Percentiles rank a stretch among this genome's conserved stretches.
These are phyloP conservation scores for Melastoma candidum DNA, from an alignment of 441 rosid species.

Conservation along the genomic window DNA sequence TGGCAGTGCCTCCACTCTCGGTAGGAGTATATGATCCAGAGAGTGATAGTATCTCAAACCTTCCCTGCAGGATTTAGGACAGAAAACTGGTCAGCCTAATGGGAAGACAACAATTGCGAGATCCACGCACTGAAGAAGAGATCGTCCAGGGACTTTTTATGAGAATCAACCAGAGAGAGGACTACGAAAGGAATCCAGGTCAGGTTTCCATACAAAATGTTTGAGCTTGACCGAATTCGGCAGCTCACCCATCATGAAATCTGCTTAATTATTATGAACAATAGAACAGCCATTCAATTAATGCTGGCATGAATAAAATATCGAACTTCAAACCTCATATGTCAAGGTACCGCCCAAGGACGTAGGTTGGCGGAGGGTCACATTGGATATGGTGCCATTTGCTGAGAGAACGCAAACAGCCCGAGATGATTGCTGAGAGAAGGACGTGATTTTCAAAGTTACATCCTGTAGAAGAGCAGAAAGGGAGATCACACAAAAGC, in stretches of 20 bases:
- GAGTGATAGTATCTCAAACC: slow-evolving; percentile 92
- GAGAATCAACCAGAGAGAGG: too few species aligned
- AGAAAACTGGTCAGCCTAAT: not conserved
- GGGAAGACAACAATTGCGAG: not conserved
- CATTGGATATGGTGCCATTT: slow-evolving; percentile 82
- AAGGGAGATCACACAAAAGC: slow-evolving; percentile 7
- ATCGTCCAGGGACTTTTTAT: too few species aligned
- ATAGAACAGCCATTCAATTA: too few species aligned
- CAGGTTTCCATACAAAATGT: too few species aligned
- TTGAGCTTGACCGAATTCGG: too few species aligned
- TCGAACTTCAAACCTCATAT: slow-evolving; percentile 50
- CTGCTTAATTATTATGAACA: too few species aligned
- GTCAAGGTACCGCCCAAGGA: slow-evolving; percentile 91
- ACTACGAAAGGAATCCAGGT: too few species aligned
- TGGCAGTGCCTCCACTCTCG: slow-evolving; percentile 63
- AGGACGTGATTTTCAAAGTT: slow-evolving; percentile 84
- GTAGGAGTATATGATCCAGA: slow-evolving; percentile 79
- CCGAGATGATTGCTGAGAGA: slow-evolving; percentile 80
- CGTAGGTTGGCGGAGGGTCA: slow-evolving; percentile 78
- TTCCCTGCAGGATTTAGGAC: slow-evolving; percentile 43
- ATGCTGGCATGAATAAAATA: too few species aligned
- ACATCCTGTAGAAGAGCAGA: slow-evolving; percentile 49
- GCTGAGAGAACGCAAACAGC: slow-evolving; percentile 91
- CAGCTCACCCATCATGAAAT: too few species aligned
- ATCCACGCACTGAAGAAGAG: not conserved